These are phyloP conservation scores for Glarea lozoyensis DNA, from an alignment of 495 filamentous ascomycete genomes.

Conservation along the genomic window DNA sequence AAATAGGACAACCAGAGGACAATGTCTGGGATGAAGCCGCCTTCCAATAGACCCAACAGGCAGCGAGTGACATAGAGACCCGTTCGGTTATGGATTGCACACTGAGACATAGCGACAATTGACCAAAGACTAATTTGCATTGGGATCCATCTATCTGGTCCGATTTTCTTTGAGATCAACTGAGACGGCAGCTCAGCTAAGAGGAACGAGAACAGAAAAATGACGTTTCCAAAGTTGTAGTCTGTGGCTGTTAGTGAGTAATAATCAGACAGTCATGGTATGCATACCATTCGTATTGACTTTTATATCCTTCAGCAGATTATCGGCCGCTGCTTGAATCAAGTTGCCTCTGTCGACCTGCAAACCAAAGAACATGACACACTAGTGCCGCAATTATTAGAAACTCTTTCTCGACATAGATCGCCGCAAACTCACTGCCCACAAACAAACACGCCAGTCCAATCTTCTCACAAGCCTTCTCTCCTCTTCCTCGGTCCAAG, in stretches of 20 bases:
- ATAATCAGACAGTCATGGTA: slow-evolving; percentile 22
- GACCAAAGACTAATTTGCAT: slow-evolving; percentile 75
- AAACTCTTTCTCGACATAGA: too few species aligned
- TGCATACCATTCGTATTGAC: not conserved
- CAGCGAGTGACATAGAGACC: slow-evolving; percentile 57
- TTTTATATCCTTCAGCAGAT: not conserved
- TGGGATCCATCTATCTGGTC: slow-evolving; percentile 80
- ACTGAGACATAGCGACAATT: slow-evolving; percentile 60
- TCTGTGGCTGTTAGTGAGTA: slow-evolving; percentile 53
- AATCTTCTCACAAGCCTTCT: slow-evolving; percentile 55
- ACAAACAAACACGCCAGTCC: slow-evolving; percentile 17
- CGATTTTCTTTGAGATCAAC: slow-evolving; percentile 64
- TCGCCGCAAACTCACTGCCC: too few species aligned
- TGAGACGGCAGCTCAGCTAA: slow-evolving; percentile 68
- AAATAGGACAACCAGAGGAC: slow-evolving; percentile 70
- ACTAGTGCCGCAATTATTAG: too few species aligned
- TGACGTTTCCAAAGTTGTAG: slow-evolving; percentile 34
- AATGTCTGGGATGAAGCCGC: slow-evolving; percentile 54
- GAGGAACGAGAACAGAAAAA: slow-evolving; percentile 53
- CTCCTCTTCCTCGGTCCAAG: slow-evolving; percentile 63
- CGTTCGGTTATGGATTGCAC: slow-evolving; percentile 47
- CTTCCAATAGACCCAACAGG: slow-evolving; percentile 65
- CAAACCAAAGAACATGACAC: slow-evolving; percentile 73
- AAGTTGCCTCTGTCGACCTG: slow-evolving; percentile 73
- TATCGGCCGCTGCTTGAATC: slow-evolving; percentile 16